Conservation (phyloP, 1,284 basidiomycete species). For the Earliella scabrosa region DNA sequence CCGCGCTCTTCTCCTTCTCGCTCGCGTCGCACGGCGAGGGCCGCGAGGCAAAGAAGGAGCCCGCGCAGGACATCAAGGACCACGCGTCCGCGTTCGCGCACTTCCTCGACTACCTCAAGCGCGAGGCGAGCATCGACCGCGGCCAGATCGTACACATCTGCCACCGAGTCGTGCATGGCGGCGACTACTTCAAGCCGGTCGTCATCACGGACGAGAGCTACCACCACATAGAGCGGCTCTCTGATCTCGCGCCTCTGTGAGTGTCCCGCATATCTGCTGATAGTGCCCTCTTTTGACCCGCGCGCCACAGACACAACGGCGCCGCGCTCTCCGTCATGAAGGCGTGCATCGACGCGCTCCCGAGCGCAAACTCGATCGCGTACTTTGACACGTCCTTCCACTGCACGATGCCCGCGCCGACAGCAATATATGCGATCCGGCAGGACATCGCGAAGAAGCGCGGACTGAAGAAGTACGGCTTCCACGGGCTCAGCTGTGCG, state of each 20-base stretch:
- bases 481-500: conserved; percentile 81
- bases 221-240: conserved; percentile 74
- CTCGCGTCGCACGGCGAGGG: conserved; percentile 29
- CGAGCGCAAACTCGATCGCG: conserved; percentile 64
- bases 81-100: conserved; percentile 68
- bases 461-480: conserved; percentile 86
- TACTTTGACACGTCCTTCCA: conserved; percentile 91
- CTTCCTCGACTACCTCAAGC: conserved; percentile 57
- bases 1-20: conserved; percentile 54
- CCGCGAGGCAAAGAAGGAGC: conserved; percentile 41
- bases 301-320: conserved; percentile 57
- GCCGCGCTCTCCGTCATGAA: conserved; percentile 64
- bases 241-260: conserved; percentile 81
- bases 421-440: conserved; percentile 80
- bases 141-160: conserved; percentile 58
- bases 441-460: conserved; percentile 60
- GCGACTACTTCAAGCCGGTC: conserved; percentile 71
- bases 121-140: conserved; percentile 47
- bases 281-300: neutral
- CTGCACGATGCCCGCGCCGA: conserved; percentile 70
- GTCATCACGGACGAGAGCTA: conserved; percentile 65
- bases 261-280: conserved; percentile 32
- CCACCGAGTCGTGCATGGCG: conserved; percentile 85
- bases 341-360: conserved; percentile 65
- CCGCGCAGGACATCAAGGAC: conserved; percentile 47